A percentile compares a stretch with the other conserved stretches of the same genome.
These are phyloP conservation scores for Magnolia officinalis DNA, from an alignment of 164 flowering plant species.

Conservation along the genomic window DNA sequence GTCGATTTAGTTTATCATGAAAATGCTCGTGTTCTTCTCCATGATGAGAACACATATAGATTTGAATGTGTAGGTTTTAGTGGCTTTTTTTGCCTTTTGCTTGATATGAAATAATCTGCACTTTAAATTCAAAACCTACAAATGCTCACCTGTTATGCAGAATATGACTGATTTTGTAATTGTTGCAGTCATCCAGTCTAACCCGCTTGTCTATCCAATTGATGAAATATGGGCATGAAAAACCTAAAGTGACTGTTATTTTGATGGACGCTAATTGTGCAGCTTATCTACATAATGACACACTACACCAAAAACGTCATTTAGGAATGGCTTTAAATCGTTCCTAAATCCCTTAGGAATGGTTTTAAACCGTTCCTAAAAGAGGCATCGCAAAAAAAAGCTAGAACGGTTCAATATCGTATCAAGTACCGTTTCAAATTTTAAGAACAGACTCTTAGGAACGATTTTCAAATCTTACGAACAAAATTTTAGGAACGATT, in stretches of 20 bases:
- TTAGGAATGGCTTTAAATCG: too few relatives aligned
- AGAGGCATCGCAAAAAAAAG: too few relatives aligned
- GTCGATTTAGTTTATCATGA: conserved; percentile 75
- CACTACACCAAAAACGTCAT: too few relatives aligned
- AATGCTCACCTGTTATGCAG: background rate
- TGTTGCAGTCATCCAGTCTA: conserved; percentile 57
- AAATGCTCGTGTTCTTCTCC: conserved; percentile 84
- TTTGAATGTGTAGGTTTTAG: conserved; percentile 71
- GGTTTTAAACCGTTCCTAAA: too few relatives aligned
- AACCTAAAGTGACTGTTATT: conserved; percentile 72
- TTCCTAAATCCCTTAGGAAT: too few relatives aligned
- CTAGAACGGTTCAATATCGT: too few relatives aligned
- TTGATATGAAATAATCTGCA: background rate
- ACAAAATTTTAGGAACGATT: too few relatives aligned
- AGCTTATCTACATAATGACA: conserved; percentile 65
- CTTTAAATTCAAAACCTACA: too few relatives aligned
- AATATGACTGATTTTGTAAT: background rate
- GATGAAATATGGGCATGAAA: conserved; percentile 76
- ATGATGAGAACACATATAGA: conserved; percentile 83
- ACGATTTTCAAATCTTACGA: too few relatives aligned
- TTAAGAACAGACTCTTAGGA: too few relatives aligned
- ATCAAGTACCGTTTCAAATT: too few relatives aligned
- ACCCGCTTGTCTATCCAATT: conserved; percentile 70
- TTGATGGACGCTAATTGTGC: conserved; percentile 81
- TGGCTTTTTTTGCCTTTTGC: background rate